Evolutionary conservation across 2,329 filamentous ascomycete species (phyloP).

Genomic region (Sphaerulina populicola): DNA sequence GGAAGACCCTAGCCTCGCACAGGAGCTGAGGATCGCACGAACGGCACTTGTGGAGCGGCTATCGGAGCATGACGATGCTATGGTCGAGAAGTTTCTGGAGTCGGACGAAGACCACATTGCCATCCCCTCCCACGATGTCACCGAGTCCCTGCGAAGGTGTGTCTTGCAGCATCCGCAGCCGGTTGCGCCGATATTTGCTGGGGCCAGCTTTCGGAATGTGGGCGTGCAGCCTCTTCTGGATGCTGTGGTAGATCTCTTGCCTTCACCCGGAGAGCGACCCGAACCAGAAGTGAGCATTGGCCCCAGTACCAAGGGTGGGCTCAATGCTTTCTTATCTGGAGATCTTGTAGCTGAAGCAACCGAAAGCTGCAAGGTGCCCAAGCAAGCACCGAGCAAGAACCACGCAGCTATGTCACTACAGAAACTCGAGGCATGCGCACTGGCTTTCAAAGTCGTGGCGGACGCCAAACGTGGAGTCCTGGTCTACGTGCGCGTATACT

Average conservation of each 20-base stretch:
- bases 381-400: conserved; percentile 36
- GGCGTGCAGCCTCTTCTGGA: conserved; percentile 88
- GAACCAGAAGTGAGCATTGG: conserved; percentile 69
- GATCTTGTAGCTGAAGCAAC: conserved; percentile 21
- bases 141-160: conserved; percentile 63
- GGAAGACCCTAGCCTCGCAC: conserved; percentile 45
- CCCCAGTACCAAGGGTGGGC: conserved; percentile 42
- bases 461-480: conserved; percentile 78
- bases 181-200: conserved; percentile 81
- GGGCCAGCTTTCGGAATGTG: conserved; percentile 87
- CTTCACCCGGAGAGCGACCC: conserved; percentile 70
- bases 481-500: conserved; percentile 87
- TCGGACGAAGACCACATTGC: conserved; percentile 62
- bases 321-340: conserved; percentile 41
- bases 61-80: conserved; percentile 77
- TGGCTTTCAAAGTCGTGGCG: conserved; percentile 89
- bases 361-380: conserved; percentile 31
- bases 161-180: conserved; percentile 59
- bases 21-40: conserved; percentile 68
- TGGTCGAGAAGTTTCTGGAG: conserved; percentile 78
- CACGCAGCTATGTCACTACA: conserved; percentile 37
- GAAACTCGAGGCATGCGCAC: conserved; percentile 60
- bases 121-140: conserved; percentile 59
- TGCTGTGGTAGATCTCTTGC: conserved; percentile 77
- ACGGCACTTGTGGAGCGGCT: conserved; percentile 71